These are phyloP conservation scores for Saccharum hybrid DNA, from an alignment of 202 grass and related monocot species.

Conservation along the genomic window DNA sequence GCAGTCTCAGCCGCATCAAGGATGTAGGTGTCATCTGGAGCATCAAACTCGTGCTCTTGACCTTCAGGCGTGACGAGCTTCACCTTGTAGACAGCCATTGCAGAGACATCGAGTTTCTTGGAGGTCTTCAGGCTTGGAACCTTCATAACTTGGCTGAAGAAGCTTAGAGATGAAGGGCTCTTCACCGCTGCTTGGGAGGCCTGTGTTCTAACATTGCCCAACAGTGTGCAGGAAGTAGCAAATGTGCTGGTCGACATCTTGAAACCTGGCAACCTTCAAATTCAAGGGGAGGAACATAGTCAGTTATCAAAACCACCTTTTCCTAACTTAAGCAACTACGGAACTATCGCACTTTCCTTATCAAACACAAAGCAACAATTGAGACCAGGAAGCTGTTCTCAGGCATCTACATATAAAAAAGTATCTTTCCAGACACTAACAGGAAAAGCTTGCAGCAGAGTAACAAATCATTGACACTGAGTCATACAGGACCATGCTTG, in stretches of 20 bases:
- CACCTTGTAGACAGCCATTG: conserved; percentile 80
- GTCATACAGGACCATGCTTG: neutral
- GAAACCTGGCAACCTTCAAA: conserved; percentile 35
- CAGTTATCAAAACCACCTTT: conserved; percentile 14
- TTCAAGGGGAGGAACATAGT: neutral
- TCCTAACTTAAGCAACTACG: neutral
- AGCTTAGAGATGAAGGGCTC: conserved; percentile 48
- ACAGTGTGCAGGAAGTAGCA: conserved; percentile 47
- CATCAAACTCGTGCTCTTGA: conserved; percentile 67
- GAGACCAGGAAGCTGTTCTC: neutral
- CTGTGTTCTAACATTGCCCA: conserved; percentile 51
- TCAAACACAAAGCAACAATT: neutral
- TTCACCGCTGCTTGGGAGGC: conserved; percentile 26
- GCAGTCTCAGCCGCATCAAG: conserved; percentile 72
- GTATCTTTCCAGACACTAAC: neutral
- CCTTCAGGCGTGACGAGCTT: conserved; percentile 71
- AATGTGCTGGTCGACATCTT: conserved; percentile 65
- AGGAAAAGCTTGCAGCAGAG: neutral
- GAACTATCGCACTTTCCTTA: neutral
- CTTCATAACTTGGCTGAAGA: conserved; percentile 50
- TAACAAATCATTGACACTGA: too few relatives aligned
- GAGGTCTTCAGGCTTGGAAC: conserved; percentile 50
- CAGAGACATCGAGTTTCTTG: conserved; percentile 53
- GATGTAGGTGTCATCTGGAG: conserved; percentile 85
- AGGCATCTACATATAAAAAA: conserved; percentile 12